These are phyloP conservation scores for Leishmania martiniquensis DNA, from an alignment of 208 protist species.

Conservation along the genomic window DNA sequence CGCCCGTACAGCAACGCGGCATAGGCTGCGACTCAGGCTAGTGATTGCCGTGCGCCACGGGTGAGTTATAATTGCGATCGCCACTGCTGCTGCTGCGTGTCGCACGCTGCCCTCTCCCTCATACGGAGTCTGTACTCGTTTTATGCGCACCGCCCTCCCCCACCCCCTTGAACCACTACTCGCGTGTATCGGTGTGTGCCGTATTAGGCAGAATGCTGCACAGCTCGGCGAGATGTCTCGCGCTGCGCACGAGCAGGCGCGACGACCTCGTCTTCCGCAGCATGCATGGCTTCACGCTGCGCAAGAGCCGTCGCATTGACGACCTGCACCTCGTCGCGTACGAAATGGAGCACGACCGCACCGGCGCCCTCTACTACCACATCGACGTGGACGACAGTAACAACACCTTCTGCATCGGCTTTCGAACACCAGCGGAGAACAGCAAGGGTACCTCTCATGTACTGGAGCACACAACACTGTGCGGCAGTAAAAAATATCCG, in stretches of 20 bases:
- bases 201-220: conserved; percentile 45
- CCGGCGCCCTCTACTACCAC: conserved; percentile 90
- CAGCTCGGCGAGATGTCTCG: conserved; percentile 37
- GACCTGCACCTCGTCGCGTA: conserved; percentile 84
- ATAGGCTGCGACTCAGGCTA: background rate
- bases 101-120: background rate
- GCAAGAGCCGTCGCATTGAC: conserved; percentile 55
- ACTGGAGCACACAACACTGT: conserved; percentile 97
- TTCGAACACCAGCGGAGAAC: conserved; percentile 94
- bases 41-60: background rate
- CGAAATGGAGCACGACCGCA: conserved; percentile 73
- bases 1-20: background rate
- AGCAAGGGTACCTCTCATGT: conserved; percentile 97
- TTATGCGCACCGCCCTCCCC: too few species aligned
- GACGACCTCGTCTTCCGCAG: conserved; percentile 39
- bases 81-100: background rate
- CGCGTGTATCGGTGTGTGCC: background rate
- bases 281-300: conserved; percentile 75
- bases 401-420: conserved; percentile 97
- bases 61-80: background rate
- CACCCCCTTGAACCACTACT: background rate
- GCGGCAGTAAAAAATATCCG: conserved; percentile 96
- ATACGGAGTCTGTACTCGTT: background rate
- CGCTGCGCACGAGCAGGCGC: conserved; percentile 21
- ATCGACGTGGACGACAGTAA: conserved; percentile 95